A percentile compares a stretch with the other conserved stretches of the same genome.
These are phyloP conservation scores for Erodium maritimum DNA, from an alignment of 345 rosid species.

Conservation along the genomic window DNA sequence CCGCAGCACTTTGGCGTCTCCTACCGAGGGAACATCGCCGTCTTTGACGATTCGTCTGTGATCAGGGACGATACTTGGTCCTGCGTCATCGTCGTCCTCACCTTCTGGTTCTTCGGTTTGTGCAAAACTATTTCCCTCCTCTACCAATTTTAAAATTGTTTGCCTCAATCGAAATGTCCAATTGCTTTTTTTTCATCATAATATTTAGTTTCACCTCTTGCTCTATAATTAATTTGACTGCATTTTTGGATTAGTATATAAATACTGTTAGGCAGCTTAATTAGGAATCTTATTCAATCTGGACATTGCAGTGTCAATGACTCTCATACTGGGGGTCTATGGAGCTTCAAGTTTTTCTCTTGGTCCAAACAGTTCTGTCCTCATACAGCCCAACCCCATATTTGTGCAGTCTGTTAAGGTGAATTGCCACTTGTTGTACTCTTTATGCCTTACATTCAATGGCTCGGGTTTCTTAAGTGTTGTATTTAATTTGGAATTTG, in stretches of 20 bases:
- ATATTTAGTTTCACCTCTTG: not conserved
- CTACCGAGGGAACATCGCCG: conserved; percentile 20
- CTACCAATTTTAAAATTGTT: not conserved
- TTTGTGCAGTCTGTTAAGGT: conserved; percentile 82
- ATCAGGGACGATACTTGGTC: conserved; percentile 72
- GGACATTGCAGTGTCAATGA: conserved; percentile 57
- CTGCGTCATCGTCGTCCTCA: conserved; percentile 69
- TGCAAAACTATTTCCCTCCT: not conserved
- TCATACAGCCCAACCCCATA: conserved; percentile 53
- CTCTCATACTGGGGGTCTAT: conserved; percentile 77
- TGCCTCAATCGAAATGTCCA: not conserved
- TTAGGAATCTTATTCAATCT: not conserved
- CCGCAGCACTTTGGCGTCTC: conserved; percentile 30
- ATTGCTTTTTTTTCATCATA: not conserved
- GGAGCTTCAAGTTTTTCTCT: conserved; percentile 48
- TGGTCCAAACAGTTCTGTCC: conserved; percentile 65
- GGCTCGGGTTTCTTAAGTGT: not conserved
- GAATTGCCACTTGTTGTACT: conserved; percentile 5
- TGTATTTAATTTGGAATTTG: not conserved
- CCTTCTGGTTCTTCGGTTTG: conserved; percentile 88
- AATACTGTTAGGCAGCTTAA: not conserved
- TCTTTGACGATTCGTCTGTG: conserved; percentile 24
- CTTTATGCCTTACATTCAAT: not conserved
- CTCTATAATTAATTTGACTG: not conserved
- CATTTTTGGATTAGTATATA: not conserved